These are phyloP conservation scores for Pleurotus sapidus DNA, from an alignment of 768 basidiomycete genomes.

Conservation along the genomic window DNA sequence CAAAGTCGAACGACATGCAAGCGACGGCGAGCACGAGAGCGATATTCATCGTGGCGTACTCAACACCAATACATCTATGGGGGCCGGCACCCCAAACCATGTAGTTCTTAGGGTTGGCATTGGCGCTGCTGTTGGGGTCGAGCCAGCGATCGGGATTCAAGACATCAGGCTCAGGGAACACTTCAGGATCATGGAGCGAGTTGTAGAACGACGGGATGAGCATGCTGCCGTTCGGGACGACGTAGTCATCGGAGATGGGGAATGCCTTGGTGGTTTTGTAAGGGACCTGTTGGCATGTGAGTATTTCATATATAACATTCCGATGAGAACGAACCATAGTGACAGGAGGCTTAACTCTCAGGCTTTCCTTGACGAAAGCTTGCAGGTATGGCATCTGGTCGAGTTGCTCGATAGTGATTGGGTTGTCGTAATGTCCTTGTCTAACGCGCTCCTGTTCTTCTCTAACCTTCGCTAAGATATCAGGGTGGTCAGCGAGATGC, in stretches of 20 bases:
- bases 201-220: conserved; percentile 93
- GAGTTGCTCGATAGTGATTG: conserved; percentile 83
- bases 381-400: conserved; percentile 92
- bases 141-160: conserved; percentile 94
- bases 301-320: not conserved
- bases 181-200: conserved; percentile 84
- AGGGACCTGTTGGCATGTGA: conserved; percentile 62
- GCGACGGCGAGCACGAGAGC: conserved; percentile 84
- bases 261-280: conserved; percentile 88
- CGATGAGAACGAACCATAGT: conserved; percentile 69
- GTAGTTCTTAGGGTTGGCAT: conserved; percentile 88
- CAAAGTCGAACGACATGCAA: conserved; percentile 75
- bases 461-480: conserved; percentile 82
- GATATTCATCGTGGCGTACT: conserved; percentile 93
- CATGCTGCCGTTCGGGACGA: conserved; percentile 89
- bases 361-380: conserved; percentile 91
- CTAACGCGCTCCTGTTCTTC: conserved; percentile 89
- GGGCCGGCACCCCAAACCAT: conserved; percentile 94
- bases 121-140: conserved; percentile 74
- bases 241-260: conserved; percentile 90
- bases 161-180: conserved; percentile 84
- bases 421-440: conserved; percentile 68
- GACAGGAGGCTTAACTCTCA: conserved; percentile 91
- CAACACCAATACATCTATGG: conserved; percentile 88
- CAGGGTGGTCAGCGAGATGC: conserved; percentile 90